phyloP scores from a whole-genome alignment of 352 stramenopile genomes.

The Pythium dissimile region DNA sequence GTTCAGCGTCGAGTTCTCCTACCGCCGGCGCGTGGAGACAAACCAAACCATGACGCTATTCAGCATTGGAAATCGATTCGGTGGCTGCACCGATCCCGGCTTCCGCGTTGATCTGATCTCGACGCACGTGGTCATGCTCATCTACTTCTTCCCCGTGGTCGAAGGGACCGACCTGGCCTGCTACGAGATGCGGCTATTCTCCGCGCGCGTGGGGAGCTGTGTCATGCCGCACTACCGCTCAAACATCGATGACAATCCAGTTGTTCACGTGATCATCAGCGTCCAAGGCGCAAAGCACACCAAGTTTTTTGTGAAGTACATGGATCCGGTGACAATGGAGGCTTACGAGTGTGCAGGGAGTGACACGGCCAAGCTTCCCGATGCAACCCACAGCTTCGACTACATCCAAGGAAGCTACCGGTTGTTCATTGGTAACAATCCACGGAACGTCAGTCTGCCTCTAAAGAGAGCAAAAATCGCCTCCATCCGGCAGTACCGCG shows the following conservation, averaged over 20 bases:
- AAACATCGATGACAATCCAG: constrained; percentile 37
- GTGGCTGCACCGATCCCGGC: constrained; percentile 56
- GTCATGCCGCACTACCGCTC: constrained; percentile 26
- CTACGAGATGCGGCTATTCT: constrained; percentile 54
- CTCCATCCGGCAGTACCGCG: constrained; percentile 12
- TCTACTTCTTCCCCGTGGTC: constrained; percentile 58
- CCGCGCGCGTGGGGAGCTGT: constrained; percentile 19
- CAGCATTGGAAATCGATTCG: constrained; percentile 57
- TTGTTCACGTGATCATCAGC: constrained; percentile 55
- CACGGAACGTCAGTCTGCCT: constrained; percentile 37
- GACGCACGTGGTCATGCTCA: constrained; percentile 50
- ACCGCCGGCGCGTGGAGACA: constrained; percentile 30
- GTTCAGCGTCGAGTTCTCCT: constrained; percentile 68
- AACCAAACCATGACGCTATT: constrained; percentile 72
- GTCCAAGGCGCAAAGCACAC: constrained; percentile 33
- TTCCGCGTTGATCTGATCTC: constrained; percentile 66
- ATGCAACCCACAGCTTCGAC: constrained; percentile 26
- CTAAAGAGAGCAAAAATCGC: constrained; percentile 4
- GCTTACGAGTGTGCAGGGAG: constrained; percentile 35
- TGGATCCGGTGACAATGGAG: constrained; percentile 39
- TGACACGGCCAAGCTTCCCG: constrained; percentile 24
- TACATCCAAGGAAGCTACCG: constrained; percentile 52
- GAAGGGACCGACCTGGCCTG: constrained; percentile 33
- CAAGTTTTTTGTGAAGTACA: constrained; percentile 59
- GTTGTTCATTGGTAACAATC: constrained; percentile 66